phyloP scores from a whole-genome alignment of 1,139 yeast species.

The Wickerhamomyces sp. region DNA sequence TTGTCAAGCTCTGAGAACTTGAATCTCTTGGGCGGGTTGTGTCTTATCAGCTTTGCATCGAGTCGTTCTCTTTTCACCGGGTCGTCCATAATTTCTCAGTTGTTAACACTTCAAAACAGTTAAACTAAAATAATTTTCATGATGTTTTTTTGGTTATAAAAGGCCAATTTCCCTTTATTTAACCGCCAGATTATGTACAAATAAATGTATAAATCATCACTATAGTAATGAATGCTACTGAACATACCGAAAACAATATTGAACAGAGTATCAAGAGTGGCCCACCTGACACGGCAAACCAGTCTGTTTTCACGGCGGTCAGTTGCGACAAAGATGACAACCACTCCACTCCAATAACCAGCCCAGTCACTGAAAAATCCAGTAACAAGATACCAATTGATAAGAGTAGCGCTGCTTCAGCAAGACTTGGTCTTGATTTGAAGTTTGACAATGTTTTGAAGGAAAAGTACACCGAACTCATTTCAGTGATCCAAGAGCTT shows the following conservation, averaged over 20 bases:
- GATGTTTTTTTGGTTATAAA: background rate
- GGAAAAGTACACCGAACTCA: conserved; percentile 5
- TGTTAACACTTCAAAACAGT: no score
- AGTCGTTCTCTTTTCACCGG: conserved; percentile 3
- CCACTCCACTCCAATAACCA: conserved; percentile 5
- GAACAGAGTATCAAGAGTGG: background rate
- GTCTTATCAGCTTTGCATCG: conserved; percentile 38
- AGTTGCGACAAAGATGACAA: conserved; percentile 8
- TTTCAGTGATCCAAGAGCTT: conserved; percentile 6
- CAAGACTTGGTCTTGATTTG: background rate
- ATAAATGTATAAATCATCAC: no score
- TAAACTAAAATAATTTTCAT: no score
- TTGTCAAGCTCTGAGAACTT: conserved; percentile 40
- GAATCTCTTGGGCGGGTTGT: conserved; percentile 37
- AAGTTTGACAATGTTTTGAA: conserved; percentile 4
- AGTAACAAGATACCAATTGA: background rate
- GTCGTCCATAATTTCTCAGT: background rate
- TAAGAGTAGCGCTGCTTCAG: background rate
- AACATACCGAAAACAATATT: background rate
- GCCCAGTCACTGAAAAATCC: conserved; percentile 8
- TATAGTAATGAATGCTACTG: no score
- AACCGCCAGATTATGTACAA: no score
- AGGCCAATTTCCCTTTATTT: background rate
- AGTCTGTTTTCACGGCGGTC: conserved; percentile 9
- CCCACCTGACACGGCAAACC: conserved; percentile 6